Percentiles rank a stretch among this genome's conserved stretches.
phyloP scores from a whole-genome alignment of 1,284 basidiomycete genomes.

The Trichosporon faecale region DNA sequence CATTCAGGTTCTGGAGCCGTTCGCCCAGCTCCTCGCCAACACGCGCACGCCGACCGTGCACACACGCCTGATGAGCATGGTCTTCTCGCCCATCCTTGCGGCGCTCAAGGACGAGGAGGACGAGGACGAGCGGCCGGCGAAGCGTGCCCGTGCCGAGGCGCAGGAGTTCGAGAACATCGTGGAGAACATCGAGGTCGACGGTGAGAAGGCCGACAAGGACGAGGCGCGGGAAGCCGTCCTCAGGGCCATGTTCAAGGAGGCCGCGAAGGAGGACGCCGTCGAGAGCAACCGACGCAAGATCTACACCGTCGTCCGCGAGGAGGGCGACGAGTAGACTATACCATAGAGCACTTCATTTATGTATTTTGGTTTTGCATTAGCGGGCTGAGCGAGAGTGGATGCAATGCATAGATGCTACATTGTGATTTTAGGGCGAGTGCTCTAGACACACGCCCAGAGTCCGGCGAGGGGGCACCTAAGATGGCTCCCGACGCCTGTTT shows the following conservation, averaged over 20 bases:
- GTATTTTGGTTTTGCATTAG: slow-evolving; percentile 13
- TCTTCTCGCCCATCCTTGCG: slow-evolving; percentile 38
- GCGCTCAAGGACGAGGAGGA: slow-evolving; percentile 22
- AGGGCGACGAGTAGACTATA: slow-evolving; percentile 50
- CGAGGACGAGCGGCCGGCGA: slow-evolving; percentile 29
- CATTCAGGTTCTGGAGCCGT: slow-evolving; percentile 40
- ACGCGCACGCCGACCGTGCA: slow-evolving; percentile 44
- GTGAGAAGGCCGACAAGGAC: slow-evolving; percentile 10
- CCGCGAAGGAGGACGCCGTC: slow-evolving; percentile 66
- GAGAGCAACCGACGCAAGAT: slow-evolving; percentile 70
- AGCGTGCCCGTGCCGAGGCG: slow-evolving; percentile 18
- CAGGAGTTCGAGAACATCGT: slow-evolving; percentile 12
- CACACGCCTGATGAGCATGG: slow-evolving; percentile 39
- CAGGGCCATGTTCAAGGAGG: slow-evolving; percentile 67
- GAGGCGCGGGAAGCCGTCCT: slow-evolving; percentile 62
- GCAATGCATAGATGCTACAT: slow-evolving; percentile 14
- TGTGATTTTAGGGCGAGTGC: neutral
- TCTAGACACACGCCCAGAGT: neutral
- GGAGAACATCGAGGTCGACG: neutral
- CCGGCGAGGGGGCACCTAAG: no score
- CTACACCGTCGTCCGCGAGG: slow-evolving; percentile 71
- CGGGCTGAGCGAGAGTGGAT: slow-evolving; percentile 7
- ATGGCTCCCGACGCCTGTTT: neutral
- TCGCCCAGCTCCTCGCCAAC: slow-evolving; percentile 44
- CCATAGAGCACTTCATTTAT: slow-evolving; percentile 17